Evolutionary conservation across 441 rosid species (phyloP).

Genomic region (Raphanus hybrid): DNA sequence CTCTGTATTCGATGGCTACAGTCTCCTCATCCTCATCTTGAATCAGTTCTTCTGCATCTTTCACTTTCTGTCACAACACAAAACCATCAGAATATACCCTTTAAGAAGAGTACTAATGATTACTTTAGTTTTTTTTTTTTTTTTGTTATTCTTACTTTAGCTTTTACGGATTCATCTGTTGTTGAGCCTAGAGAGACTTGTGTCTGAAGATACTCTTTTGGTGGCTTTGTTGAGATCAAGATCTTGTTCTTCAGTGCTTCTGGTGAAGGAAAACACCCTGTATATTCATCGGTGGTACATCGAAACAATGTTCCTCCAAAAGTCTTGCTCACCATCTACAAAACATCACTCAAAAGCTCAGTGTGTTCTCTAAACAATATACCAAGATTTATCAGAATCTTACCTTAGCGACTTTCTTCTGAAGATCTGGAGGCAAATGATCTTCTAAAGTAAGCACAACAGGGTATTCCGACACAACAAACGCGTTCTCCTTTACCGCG

Average conservation of each 20-base stretch:
- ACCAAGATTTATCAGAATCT: not conserved
- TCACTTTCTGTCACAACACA: slow-evolving; percentile 42
- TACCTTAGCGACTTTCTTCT: slow-evolving; percentile 71
- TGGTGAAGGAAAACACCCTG: slow-evolving; percentile 70
- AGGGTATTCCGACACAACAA: slow-evolving; percentile 67
- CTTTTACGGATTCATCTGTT: slow-evolving; percentile 35
- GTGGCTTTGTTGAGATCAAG: slow-evolving; percentile 86
- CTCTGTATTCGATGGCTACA: slow-evolving; percentile 52
- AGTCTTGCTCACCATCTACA: slow-evolving; percentile 63
- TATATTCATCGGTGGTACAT: slow-evolving; percentile 42
- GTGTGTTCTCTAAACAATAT: not conserved
- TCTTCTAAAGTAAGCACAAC: slow-evolving; percentile 90
- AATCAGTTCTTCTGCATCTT: slow-evolving; percentile 45
- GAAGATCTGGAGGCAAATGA: slow-evolving; percentile 67
- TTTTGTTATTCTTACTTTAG: slow-evolving; percentile 39
- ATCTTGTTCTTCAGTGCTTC: slow-evolving; percentile 60
- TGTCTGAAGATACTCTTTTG: slow-evolving; percentile 66
- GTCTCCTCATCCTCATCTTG: slow-evolving; percentile 64
- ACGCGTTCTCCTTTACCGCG: slow-evolving; percentile 73
- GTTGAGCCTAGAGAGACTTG: slow-evolving; percentile 37
- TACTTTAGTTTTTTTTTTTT: not conserved
- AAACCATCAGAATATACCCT: slow-evolving; percentile 11
- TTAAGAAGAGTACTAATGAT: not conserved
- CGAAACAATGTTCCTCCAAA: slow-evolving; percentile 54
- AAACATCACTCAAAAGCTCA: slow-evolving; percentile 15